Base-by-base conservation (phyloP, 225 moss, liverwort and hornwort species). In the Anthoceros angustus region DNA sequence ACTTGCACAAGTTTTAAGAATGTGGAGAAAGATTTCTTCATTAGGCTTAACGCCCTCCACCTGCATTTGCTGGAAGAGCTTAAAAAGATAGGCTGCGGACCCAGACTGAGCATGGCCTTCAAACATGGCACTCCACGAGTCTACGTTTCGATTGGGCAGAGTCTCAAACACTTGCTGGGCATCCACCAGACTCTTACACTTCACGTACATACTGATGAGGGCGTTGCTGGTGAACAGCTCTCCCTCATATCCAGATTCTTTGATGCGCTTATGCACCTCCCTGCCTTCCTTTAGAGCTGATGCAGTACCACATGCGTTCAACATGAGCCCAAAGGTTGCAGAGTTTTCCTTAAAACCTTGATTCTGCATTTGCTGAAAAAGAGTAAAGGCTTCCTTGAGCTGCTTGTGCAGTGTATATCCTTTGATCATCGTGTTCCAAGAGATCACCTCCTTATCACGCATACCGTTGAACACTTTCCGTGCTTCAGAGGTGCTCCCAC, bases 371-470 rank as follows among this genome's bases (percentile, higher is more conserved):
- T 55, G 55, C 55, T 55, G 55, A n/a, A 55, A 55, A 23, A 55
- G 55, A 15, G 55, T 7, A 9, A 55, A 55, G 6, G 55, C 14
- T 15, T 18, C n/a, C 55, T n/a, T 55, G 2, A 55, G n/a, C 23
- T 55, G 55, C 7, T 23, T 23, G 23, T 55, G 18, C n/a, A 55
- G 55, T 9, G n/a, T 23, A 55, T 55, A 55, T 23, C 55, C 55
- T 23, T 55, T 55, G 55, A 55, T 55, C 55, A 55, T 55, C 55
- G 23, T 55, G 23, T 55, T 55, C 55, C 55, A 55, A 23, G 55
- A 55, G 23, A 55, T 55, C n/a, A 55, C 14, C 7, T 55, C 55
- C 55, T 55, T 55, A 0, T 18, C 55, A 55, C n/a, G 55, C 55
- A 55, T 55, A 23, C 23, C 14, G 23, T 55, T 11, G 23, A 55